Evolutionary conservation across 148 eudicot species (phyloP), one percentile per base, ranked within the genome.

Genomic region (Rhododendron henanense): DNA sequence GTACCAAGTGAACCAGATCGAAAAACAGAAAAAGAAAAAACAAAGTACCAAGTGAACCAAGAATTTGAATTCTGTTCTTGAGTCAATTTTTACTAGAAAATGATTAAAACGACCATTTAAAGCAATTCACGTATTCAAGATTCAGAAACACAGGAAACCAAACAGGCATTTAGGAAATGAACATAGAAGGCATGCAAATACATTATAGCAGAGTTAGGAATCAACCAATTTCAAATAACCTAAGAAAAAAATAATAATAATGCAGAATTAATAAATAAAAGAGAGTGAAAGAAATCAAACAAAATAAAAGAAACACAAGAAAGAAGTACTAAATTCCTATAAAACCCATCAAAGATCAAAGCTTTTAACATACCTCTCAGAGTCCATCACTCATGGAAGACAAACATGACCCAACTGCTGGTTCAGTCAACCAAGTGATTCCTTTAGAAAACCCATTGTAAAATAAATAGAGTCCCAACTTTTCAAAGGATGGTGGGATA

Each of bases 281-380:
- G 65, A 15, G 65, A 21, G 65, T 13, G 18, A 9, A 13, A 15
- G 19, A 59, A 6, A 63, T 63, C 28, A 63, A 63, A 6, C 71
- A 37, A 63, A 21, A 19, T n/a, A 7, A 63, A 63, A 63, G 11
- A 63, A 63, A n/a, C 71, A 21, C 19, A 55, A 37, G 3, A 37
- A 44, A 61, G 84, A 37, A 37, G 39, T 37, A 28, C 28, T 28
- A 37, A 65, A 41, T 63, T 81, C 14, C 21, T 39, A 25, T 63
- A 31, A 10, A 74, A 82, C 77, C 85, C 88, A 85, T 65, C 25
- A 88, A 88, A 73, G 84, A 86, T 55, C 73, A 85, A 87, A 84
- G 47, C 61, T 78, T 53, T 78, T n/a, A 35, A 59, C 92, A 78
- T 87, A 92, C 91, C 39, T 37, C 89, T 91, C 77, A 61, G 33